Conservation (phyloP, 495 filamentous ascomycete genomes). For the Lasiosphaeria hispida region DNA sequence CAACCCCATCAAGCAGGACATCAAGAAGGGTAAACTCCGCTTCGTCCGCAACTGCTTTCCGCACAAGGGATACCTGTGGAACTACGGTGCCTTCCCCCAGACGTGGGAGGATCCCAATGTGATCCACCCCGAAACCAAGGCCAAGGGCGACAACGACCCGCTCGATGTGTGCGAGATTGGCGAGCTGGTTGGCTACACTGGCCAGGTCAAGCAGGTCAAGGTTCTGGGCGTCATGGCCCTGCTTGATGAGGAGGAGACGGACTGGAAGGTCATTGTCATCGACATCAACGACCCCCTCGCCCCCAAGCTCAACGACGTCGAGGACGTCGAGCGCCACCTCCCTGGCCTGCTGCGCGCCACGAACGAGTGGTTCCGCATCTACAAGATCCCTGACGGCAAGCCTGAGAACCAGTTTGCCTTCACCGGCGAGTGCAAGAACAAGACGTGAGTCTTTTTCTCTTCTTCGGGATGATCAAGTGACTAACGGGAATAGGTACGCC, state of each 20-base stretch:
- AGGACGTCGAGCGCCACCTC: slow-evolving; percentile 98
- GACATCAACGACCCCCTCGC: slow-evolving; percentile 97
- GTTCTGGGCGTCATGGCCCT: slow-evolving; percentile 98
- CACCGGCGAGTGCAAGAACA: slow-evolving; percentile 99
- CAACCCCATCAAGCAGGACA: slow-evolving; percentile 94
- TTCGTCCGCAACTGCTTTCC: slow-evolving; percentile 99
- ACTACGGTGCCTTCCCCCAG: slow-evolving; percentile 99
- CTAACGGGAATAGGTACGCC: slow-evolving; percentile 66
- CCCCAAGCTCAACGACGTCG: slow-evolving; percentile 94
- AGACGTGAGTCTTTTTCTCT: slow-evolving; percentile 59
- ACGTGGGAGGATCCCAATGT: slow-evolving; percentile 99
- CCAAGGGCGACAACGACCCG: slow-evolving; percentile 99
- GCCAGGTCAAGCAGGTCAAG: slow-evolving; percentile 99
- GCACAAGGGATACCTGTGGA: slow-evolving; percentile 99
- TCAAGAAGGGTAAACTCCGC: slow-evolving; percentile 89
- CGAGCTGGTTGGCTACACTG: slow-evolving; percentile 90
- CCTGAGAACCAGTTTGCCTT: slow-evolving; percentile 99
- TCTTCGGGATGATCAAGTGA: neutral
- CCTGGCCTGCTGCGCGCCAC: slow-evolving; percentile 94
- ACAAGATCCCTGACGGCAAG: slow-evolving; percentile 99
- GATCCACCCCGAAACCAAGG: slow-evolving; percentile 97
- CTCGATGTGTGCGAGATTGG: slow-evolving; percentile 99
- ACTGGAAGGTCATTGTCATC: slow-evolving; percentile 99
- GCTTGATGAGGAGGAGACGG: slow-evolving; percentile 98
- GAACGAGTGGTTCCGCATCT: slow-evolving; percentile 99